Evolutionary conservation across 345 rosid genomes (phyloP).

Genomic region (Citrus medica): DNA sequence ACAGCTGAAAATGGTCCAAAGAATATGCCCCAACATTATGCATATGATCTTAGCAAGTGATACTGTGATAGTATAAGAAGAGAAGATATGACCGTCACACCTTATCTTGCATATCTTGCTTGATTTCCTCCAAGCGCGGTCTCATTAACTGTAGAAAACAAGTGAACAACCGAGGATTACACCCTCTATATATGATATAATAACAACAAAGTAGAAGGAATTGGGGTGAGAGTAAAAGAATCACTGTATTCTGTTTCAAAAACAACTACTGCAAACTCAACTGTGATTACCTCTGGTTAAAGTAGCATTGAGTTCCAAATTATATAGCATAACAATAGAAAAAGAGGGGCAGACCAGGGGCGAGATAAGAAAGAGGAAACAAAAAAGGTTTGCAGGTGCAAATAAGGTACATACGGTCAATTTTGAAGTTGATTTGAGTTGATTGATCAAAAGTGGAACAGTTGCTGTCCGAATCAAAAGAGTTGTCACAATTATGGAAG

Average conservation of each 20-base stretch:
- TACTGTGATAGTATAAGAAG: neutral
- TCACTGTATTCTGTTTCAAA: neutral
- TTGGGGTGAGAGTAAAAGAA: neutral
- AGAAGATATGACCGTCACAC: conserved; percentile 25
- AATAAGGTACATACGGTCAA: conserved; percentile 47
- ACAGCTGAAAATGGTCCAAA: neutral
- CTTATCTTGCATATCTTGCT: conserved; percentile 50
- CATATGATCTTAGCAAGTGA: neutral
- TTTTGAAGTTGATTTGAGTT: conserved; percentile 70
- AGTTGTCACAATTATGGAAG: conserved; percentile 68
- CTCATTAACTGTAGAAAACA: conserved; percentile 58
- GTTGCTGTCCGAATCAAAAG: conserved; percentile 62
- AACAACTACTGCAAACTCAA: neutral
- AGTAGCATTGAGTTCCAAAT: neutral
- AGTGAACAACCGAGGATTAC: conserved; percentile 14
- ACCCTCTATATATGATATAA: neutral
- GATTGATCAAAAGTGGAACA: conserved; percentile 69
- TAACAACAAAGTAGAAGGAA: neutral
- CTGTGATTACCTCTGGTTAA: neutral
- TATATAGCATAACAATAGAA: neutral
- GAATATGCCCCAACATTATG: neutral
- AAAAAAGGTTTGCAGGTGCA: neutral
- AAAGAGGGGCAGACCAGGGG: neutral
- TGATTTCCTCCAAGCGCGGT: conserved; percentile 65
- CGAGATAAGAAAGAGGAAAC: neutral